phyloP scores from a whole-genome alignment of 805 yeast species.

The Yamadazyma kitorensis region DNA sequence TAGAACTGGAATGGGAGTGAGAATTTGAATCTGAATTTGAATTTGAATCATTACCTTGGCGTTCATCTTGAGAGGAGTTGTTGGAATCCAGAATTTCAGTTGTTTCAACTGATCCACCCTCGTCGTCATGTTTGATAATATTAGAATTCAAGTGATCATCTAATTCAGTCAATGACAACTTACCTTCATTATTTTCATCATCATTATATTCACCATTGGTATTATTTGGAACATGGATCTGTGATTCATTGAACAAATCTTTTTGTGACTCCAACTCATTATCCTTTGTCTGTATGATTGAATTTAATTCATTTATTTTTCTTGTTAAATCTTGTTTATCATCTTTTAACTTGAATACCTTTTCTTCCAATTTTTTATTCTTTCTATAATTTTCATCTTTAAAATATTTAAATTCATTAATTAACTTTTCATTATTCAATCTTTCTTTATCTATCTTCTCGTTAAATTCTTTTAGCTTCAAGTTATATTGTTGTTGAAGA shows the following conservation, averaged over 20 bases:
- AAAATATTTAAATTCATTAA: slow-evolving; percentile 4
- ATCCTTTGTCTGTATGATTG: slow-evolving; percentile 4
- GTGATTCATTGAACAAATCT: not conserved
- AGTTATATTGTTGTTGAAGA: slow-evolving; percentile 19
- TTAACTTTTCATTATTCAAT: slow-evolving; percentile 7
- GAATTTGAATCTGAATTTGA: not conserved
- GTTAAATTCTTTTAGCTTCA: slow-evolving; percentile 7
- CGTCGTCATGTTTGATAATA: not conserved
- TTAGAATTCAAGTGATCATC: slow-evolving; percentile 1
- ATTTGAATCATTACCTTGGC: not conserved
- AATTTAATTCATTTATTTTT: slow-evolving; percentile 2
- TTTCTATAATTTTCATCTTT: slow-evolving; percentile 8
- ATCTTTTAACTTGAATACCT: slow-evolving; percentile 5
- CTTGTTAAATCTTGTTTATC: slow-evolving; percentile 9
- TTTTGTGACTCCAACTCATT: not conserved
- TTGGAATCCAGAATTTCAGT: too few relatives aligned
- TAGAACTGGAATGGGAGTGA: not conserved
- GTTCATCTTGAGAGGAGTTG: not conserved
- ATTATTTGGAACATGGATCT: not conserved
- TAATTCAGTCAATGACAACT: slow-evolving; percentile 4
- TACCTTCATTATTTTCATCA: not conserved
- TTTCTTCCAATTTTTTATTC: slow-evolving; percentile 8
- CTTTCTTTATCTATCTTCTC: slow-evolving; percentile 5
- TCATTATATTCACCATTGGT: not conserved
- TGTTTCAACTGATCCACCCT: too few relatives aligned